Conservation (phyloP, 371 early-diverging fungal species). For the Mortierella sp. region DNA sequence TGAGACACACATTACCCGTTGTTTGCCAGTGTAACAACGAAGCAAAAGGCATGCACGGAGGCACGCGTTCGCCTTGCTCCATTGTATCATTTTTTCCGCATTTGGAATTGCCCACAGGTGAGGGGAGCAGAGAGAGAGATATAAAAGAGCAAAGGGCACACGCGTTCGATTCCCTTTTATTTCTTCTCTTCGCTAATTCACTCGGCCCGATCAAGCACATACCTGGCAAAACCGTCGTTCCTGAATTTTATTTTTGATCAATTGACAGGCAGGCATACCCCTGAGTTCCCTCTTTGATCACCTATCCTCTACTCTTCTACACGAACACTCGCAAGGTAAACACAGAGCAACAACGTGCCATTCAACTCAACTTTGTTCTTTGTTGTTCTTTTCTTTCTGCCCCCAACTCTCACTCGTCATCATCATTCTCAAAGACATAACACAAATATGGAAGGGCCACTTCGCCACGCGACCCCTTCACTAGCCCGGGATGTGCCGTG, state of each 20-base stretch:
- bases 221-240: slow-evolving; percentile 19
- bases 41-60: not conserved
- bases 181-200: not conserved
- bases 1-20: not conserved
- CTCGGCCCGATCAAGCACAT: slow-evolving; percentile 4
- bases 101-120: not conserved
- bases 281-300: not conserved
- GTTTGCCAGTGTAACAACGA: not conserved
- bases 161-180: not conserved
- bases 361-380: slow-evolving; percentile 12
- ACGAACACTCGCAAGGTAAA: not conserved
- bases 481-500: not conserved
- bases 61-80: not conserved
- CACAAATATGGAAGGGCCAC: not conserved
- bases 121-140: not conserved
- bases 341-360: not conserved
- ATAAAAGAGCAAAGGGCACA: not conserved
- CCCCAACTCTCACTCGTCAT: slow-evolving; percentile 3
- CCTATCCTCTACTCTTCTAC: not conserved
- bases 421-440: not conserved
- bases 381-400: not conserved
- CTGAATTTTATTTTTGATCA: slow-evolving; percentile 2
- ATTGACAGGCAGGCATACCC: not conserved
- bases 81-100: not conserved
- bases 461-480: not conserved